Percentiles rank a stretch among this genome's conserved stretches.
Conservation (phyloP, 257 asterid species). For the Solanum okadae region DNA sequence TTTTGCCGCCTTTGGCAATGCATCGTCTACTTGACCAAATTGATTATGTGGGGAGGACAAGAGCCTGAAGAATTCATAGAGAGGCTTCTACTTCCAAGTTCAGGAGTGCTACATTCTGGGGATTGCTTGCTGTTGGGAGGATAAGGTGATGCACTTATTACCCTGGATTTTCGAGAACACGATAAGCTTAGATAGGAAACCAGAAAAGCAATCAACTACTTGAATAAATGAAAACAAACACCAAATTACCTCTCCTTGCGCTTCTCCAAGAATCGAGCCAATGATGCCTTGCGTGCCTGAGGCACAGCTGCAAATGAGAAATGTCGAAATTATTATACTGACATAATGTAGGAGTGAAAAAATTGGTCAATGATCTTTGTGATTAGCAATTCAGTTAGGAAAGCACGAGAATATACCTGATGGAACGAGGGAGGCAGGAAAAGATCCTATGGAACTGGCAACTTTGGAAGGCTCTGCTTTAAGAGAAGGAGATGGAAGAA, state of each 20-base stretch:
- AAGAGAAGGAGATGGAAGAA: constrained; percentile 15
- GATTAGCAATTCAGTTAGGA: neutral
- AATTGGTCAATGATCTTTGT: neutral
- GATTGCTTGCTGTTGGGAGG: constrained; percentile 19
- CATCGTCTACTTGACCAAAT: constrained; percentile 5
- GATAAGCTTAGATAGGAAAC: neutral
- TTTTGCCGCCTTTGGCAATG: constrained; percentile 6
- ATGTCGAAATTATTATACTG: neutral
- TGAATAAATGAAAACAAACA: neutral
- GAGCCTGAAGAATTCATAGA: constrained; percentile 40
- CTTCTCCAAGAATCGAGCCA: constrained; percentile 89
- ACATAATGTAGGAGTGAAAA: neutral
- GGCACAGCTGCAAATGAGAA: constrained; percentile 57
- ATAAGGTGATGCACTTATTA: constrained; percentile 43
- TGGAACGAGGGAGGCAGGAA: constrained; percentile 27
- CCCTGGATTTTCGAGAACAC: constrained; percentile 28
- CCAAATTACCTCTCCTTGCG: constrained; percentile 75
- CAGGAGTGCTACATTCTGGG: constrained; percentile 32
- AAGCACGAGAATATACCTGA: constrained; percentile 29
- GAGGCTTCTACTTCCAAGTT: constrained; percentile 25
- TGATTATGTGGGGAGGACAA: constrained; percentile 29
- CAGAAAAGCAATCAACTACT: neutral
- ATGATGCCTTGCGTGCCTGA: constrained; percentile 77
- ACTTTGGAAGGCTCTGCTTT: constrained; percentile 32
- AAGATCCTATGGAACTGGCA: constrained; percentile 23